Evolutionary conservation across 208 protist species (phyloP), one percentile per base, ranked within the genome.

Genomic region (Leishmania arabica): DNA sequence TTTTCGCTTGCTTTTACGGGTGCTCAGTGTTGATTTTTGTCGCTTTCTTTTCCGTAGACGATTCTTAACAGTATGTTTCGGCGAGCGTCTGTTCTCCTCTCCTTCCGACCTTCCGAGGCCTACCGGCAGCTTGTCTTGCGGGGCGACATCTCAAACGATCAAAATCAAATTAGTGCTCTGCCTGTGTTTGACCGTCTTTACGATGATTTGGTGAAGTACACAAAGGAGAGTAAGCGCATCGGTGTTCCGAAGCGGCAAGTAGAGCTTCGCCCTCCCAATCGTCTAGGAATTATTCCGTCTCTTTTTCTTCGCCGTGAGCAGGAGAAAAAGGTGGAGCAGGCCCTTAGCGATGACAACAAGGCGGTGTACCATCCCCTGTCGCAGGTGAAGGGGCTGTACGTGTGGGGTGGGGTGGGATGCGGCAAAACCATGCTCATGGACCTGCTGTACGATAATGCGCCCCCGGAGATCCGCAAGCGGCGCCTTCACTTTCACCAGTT

Each of bases 341-440:
- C 93, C 0, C 70, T 95, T 31, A 81, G 69, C 27, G 82, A 87
- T 42, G 83, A 79, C 62, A 84, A 80, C 21, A 81, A 83, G 34
- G 85, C 85, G 40, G 70, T 66, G 9, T 96, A 92, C 77, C 94
- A 97, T 64, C 94, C 94, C 8, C 82, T 97, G 27, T 97, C 94
- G 24, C 80, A 86, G 0, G 89, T 98, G 51, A 96, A 98, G 77
- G 98, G 98, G 1, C 76, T 99, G 21, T 99, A 99, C 80, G 90
- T 99, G 3, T 98, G 92, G 82, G 98, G 98, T 51, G 96, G 97
- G 51, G 97, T 99, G n/a, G 98, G 98, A 1, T 99, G 98, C 86
- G 98, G 98, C 8, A 99, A 99, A 79, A 99, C 97, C 34, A 97
- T 98, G 88, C 72, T 99, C 54, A 99, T 99, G 98, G 97, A 99